Percentiles rank a stretch among this genome's conserved stretches.
These are phyloP conservation scores for Arthroderma sp. DNA, from an alignment of 2,329 filamentous ascomycete genomes.

Conservation along the genomic window DNA sequence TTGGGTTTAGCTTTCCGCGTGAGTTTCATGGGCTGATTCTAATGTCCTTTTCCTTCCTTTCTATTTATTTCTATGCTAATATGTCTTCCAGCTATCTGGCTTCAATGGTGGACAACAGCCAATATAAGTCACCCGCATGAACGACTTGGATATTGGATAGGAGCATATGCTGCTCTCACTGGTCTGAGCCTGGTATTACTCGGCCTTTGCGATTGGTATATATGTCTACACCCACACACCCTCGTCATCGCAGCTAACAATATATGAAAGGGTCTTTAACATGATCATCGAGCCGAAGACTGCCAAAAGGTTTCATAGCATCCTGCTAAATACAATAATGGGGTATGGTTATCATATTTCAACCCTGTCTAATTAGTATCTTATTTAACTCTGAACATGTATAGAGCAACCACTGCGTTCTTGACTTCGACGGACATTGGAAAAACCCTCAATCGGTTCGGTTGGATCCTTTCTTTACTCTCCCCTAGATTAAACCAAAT, in stretches of 20 bases:
- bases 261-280: too few species aligned
- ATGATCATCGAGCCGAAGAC: too few species aligned
- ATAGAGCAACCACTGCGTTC: slow-evolving; percentile 1
- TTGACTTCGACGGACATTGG: slow-evolving; percentile 4
- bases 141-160: too few species aligned
- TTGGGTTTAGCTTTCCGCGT: slow-evolving; percentile 3
- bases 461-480: not conserved
- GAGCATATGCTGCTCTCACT: too few species aligned
- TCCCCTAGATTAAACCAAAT: not conserved
- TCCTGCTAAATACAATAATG: too few species aligned
- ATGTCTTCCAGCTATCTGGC: not conserved
- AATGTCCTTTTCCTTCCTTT: not conserved
- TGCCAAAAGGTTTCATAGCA: too few species aligned
- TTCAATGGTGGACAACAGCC: not conserved
- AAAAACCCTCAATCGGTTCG: slow-evolving; percentile 2
- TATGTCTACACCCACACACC: too few species aligned
- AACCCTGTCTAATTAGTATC: not conserved
- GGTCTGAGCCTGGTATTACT: too few species aligned
- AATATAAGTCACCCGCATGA: not conserved
- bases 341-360: not conserved
- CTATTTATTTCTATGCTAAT: not conserved
- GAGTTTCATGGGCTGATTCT: too few species aligned
- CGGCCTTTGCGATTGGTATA: too few species aligned
- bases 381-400: not conserved
- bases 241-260: too few species aligned